phyloP scores from a whole-genome alignment of 495 filamentous ascomycete genomes.

The Tuber microsphaerosporum region DNA sequence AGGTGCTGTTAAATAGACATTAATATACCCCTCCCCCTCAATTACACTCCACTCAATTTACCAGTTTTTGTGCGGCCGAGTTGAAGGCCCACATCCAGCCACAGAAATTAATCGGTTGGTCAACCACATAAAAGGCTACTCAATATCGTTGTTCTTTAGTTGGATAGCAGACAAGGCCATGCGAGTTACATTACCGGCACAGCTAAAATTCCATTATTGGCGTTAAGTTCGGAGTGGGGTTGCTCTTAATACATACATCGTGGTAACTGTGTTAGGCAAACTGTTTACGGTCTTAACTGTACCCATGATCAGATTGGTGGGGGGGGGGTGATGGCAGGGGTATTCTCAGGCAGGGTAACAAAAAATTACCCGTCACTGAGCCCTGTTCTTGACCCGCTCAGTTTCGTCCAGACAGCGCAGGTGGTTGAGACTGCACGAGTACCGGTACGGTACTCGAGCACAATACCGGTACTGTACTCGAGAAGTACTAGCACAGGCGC shows the following conservation, averaged over 20 bases:
- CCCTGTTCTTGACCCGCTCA: not conserved
- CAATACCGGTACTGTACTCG: no score
- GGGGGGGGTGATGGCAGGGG: not conserved
- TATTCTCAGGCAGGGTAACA: not conserved
- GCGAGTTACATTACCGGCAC: no score
- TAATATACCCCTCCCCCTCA: constrained; percentile 26
- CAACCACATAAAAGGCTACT: no score
- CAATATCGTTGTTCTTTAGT: no score
- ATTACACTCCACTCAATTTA: not conserved
- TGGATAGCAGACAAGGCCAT: no score
- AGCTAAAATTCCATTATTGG: not conserved
- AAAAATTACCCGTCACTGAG: not conserved
- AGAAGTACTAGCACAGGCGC: no score
- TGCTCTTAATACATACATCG: not conserved
- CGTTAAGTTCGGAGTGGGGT: not conserved
- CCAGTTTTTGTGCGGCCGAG: no score
- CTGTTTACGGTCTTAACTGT: not conserved
- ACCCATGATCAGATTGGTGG: not conserved
- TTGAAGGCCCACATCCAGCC: no score
- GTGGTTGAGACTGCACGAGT: no score
- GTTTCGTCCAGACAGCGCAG: not conserved
- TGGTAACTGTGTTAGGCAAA: not conserved
- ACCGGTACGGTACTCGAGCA: no score
- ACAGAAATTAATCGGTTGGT: no score
- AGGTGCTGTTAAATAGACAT: constrained; percentile 30